A percentile compares a stretch with the other conserved stretches of the same genome.
These are phyloP conservation scores for Paxillus ammoniavirescens DNA, from an alignment of 768 basidiomycete species.

Conservation along the genomic window DNA sequence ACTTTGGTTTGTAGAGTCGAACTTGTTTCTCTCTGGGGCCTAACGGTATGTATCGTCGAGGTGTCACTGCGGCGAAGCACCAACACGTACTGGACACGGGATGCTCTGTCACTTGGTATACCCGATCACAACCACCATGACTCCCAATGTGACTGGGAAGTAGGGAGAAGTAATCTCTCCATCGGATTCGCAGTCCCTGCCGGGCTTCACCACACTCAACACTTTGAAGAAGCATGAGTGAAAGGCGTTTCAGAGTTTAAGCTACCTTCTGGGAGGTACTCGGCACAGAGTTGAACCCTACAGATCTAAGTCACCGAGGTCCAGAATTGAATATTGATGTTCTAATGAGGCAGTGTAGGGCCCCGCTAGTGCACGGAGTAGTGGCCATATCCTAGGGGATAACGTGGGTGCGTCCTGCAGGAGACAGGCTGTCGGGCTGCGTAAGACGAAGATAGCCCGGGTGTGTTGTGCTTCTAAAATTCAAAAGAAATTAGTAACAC, in stretches of 20 bases:
- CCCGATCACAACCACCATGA: slow-evolving; percentile 23
- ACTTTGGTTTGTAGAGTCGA: slow-evolving; percentile 24
- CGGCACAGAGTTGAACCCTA: background rate
- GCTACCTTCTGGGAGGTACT: slow-evolving; percentile 28
- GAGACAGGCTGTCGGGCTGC: background rate
- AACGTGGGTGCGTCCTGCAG: background rate
- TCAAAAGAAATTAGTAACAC: background rate
- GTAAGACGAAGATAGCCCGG: background rate
- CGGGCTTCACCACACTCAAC: slow-evolving; percentile 28
- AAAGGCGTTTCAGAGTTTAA: slow-evolving; percentile 33
- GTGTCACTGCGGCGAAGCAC: slow-evolving; percentile 14
- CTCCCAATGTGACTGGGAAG: slow-evolving; percentile 37
- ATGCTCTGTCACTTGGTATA: slow-evolving; percentile 27
- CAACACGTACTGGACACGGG: slow-evolving; percentile 34
- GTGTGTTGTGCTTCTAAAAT: background rate
- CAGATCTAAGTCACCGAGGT: background rate
- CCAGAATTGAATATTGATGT: too few relatives aligned
- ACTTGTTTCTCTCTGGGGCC: background rate
- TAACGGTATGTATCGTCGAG: slow-evolving; percentile 3
- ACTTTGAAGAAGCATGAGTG: slow-evolving; percentile 26
- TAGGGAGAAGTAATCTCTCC: background rate
- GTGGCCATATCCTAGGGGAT: background rate
- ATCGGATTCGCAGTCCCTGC: background rate
- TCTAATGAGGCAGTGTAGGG: background rate
- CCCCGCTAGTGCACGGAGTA: background rate